These are phyloP conservation scores for Picea glauca DNA, from an alignment of 75 land plant genomes.

Conservation along the genomic window DNA sequence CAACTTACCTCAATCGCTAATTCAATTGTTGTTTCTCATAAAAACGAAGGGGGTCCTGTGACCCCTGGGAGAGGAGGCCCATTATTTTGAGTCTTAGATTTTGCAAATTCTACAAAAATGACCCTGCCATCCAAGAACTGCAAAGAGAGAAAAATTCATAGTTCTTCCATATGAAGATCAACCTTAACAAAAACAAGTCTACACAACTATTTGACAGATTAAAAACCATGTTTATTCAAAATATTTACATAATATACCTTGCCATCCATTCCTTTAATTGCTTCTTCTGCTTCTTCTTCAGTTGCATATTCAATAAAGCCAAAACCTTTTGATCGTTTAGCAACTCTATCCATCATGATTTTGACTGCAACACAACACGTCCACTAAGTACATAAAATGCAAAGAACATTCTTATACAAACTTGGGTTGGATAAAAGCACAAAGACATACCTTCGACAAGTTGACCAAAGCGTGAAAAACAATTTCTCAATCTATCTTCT, in stretches of 20 bases:
- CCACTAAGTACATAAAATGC: not conserved
- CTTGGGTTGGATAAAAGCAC: not conserved
- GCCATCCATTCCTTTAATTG: conserved; percentile 41
- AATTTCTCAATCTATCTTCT: conserved; percentile 24
- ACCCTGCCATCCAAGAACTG: conserved; percentile 21
- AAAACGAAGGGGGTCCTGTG: conserved; percentile 12
- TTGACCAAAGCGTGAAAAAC: conserved; percentile 36
- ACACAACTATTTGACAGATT: not conserved
- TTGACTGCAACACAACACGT: conserved; percentile 25
- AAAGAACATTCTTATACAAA: not conserved
- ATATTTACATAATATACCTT: conserved; percentile 18
- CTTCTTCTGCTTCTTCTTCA: conserved; percentile 44
- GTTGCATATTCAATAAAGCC: conserved; percentile 41
- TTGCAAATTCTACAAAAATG: conserved; percentile 20
- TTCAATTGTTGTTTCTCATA: not conserved
- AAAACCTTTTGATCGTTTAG: conserved; percentile 43
- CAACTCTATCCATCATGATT: conserved; percentile 25
- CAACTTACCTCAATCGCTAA: not conserved
- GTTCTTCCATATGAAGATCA: not conserved
- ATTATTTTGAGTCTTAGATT: not conserved
- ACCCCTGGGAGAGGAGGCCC: conserved; percentile 7
- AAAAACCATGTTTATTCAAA: not conserved
- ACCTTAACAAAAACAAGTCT: not conserved
- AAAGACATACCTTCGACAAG: conserved; percentile 34
- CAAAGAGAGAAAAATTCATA: not conserved